These are phyloP conservation scores for Zangia roseola DNA, from an alignment of 768 basidiomycete species.

Conservation along the genomic window DNA sequence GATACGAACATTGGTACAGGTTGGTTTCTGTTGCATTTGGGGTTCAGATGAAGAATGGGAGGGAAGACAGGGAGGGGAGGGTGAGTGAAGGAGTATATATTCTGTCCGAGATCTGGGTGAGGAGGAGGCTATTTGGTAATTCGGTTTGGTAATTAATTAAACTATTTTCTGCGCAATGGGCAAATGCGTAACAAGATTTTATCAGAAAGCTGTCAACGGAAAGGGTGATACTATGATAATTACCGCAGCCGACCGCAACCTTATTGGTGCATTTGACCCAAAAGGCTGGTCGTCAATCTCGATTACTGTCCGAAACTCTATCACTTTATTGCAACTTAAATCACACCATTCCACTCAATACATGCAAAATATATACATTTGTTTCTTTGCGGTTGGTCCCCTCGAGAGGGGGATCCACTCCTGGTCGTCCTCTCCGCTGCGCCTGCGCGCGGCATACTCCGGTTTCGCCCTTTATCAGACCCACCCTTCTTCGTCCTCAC, in stretches of 20 bases:
- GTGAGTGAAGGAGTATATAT: constrained; percentile 31
- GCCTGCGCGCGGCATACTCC: constrained; percentile 11
- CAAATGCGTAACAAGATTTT: constrained; percentile 22
- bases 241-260: constrained; percentile 31
- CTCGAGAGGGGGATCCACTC: neutral
- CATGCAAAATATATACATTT: constrained; percentile 1
- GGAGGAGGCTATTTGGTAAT: constrained; percentile 29
- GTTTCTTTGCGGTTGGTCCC: neutral
- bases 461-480: constrained; percentile 5
- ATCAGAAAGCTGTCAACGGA: constrained; percentile 27
- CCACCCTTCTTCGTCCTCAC: constrained; percentile 18
- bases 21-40: constrained; percentile 64
- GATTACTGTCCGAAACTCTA: constrained; percentile 47
- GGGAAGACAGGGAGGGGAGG: constrained; percentile 15
- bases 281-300: constrained; percentile 44
- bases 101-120: constrained; percentile 30
- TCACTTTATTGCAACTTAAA: constrained; percentile 55
- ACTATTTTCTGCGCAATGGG: constrained; percentile 29
- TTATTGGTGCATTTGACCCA: constrained; percentile 39
- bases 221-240: constrained; percentile 24
- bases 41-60: constrained; percentile 10
- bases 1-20: constrained; percentile 69
- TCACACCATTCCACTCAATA: constrained; percentile 14
- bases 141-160: constrained; percentile 39
- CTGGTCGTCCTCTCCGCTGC: neutral